phyloP scores from a whole-genome alignment of 2,329 filamentous ascomycete species.

The Colletotrichum sp. region DNA sequence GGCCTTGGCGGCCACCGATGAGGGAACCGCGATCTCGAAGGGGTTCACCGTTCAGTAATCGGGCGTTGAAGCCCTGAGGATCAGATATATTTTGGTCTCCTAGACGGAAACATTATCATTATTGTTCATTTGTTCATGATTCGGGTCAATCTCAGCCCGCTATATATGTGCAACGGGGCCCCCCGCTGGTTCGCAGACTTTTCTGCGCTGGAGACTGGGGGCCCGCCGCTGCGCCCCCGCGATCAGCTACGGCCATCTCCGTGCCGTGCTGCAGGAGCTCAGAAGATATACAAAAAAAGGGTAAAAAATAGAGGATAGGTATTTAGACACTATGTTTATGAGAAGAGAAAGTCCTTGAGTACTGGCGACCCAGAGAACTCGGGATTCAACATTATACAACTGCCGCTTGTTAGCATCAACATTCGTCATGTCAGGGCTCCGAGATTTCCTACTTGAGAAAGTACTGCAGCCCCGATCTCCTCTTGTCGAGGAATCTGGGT shows the following conservation, averaged over 20 bases:
- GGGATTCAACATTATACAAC: slow-evolving; percentile 89
- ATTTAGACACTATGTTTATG: slow-evolving; percentile 37
- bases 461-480: slow-evolving; percentile 83
- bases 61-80: neutral
- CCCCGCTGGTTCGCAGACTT: neutral
- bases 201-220: neutral
- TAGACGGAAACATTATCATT: slow-evolving; percentile 18
- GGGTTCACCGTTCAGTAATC: neutral
- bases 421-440: slow-evolving; percentile 5
- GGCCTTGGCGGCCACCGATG: neutral
- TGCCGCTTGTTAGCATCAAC: slow-evolving; percentile 39
- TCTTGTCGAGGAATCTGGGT: slow-evolving; percentile 82
- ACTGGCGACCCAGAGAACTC: slow-evolving; percentile 93
- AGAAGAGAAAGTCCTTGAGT: slow-evolving; percentile 88
- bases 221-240: neutral
- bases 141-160: neutral
- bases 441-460: slow-evolving; percentile 79
- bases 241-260: neutral
- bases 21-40: neutral
- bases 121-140: neutral
- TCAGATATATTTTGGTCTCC: neutral
- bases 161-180: neutral
- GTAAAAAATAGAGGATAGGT: neutral
- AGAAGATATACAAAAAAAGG: slow-evolving; percentile 9
- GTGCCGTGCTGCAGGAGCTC: neutral